Conservation (phyloP, 768 basidiomycete species). For the Pleurotus platypus region DNA sequence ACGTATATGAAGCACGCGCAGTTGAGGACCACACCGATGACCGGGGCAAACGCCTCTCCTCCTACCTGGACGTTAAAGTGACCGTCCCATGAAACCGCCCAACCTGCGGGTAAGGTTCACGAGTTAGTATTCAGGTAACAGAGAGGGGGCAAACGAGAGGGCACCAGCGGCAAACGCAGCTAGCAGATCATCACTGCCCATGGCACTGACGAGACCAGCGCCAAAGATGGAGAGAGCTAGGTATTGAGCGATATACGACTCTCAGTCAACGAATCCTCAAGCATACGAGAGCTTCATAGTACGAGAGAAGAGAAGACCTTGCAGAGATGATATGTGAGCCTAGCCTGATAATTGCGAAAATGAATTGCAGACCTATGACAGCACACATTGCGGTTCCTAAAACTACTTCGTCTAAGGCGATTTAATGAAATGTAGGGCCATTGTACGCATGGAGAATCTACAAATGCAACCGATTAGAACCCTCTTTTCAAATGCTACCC, state of each 20-base stretch:
- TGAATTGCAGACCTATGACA: slow-evolving; percentile 16
- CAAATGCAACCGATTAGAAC: slow-evolving; percentile 82
- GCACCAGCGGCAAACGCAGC: slow-evolving; percentile 83
- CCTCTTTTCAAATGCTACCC: slow-evolving; percentile 78
- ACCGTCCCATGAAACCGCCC: slow-evolving; percentile 90
- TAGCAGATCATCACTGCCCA: slow-evolving; percentile 86
- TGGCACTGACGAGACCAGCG: slow-evolving; percentile 69
- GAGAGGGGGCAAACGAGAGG: no score
- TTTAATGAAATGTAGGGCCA: not conserved
- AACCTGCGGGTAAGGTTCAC: slow-evolving; percentile 42
- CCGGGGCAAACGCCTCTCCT: slow-evolving; percentile 64
- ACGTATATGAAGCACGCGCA: slow-evolving; percentile 80
- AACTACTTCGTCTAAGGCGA: slow-evolving; percentile 66
- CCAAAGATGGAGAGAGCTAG: slow-evolving; percentile 68
- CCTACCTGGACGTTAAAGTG: slow-evolving; percentile 66
- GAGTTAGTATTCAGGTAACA: no score
- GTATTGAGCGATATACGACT: slow-evolving; percentile 88
- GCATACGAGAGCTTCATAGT: slow-evolving; percentile 69
- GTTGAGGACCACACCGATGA: slow-evolving; percentile 47
- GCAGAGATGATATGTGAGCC: no score
- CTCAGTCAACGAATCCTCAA: slow-evolving; percentile 66
- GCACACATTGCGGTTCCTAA: slow-evolving; percentile 72
- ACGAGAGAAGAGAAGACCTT: slow-evolving; percentile 29
- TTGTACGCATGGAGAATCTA: slow-evolving; percentile 25
- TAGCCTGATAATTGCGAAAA: not conserved